Percentiles rank a stretch among this genome's conserved stretches.
Conservation (phyloP, 495 filamentous ascomycete genomes). For the Tuber calosporum region DNA sequence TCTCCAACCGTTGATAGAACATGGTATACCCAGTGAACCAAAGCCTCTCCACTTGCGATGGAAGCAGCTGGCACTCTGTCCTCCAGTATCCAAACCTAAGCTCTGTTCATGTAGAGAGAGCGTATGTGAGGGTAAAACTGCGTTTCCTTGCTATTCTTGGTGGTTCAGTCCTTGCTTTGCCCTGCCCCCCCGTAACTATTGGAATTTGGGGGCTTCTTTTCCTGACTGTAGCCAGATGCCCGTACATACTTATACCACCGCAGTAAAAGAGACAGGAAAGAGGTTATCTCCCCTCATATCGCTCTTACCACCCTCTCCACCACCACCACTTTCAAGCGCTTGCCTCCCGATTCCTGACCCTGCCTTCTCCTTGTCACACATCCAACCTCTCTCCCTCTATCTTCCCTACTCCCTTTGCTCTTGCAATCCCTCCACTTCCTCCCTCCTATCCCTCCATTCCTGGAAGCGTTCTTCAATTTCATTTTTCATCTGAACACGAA, state of each 20-base stretch:
- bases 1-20: neutral
- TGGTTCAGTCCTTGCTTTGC: neutral
- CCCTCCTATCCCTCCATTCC: constrained; percentile 15
- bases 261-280: neutral
- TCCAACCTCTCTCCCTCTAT: constrained; percentile 12
- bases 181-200: neutral
- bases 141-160: neutral
- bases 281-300: neutral
- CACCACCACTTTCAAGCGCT: constrained; percentile 14
- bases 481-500: constrained; percentile 18
- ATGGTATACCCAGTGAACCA: neutral
- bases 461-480: neutral
- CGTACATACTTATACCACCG: neutral
- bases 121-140: neutral
- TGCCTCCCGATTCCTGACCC: neutral
- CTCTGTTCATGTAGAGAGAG: neutral
- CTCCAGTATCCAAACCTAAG: neutral
- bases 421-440: constrained; percentile 16
- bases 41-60: neutral
- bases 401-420: constrained; percentile 7
- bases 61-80: neutral
- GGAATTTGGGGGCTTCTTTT: neutral
- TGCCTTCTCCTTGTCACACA: constrained; percentile 16
- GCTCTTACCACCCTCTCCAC: neutral
- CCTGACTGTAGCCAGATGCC: neutral